A percentile compares a stretch with the other conserved stretches of the same genome.
Evolutionary conservation across 371 early-diverging fungal species (phyloP).

Genomic region (Rhizomucor pusillus): DNA sequence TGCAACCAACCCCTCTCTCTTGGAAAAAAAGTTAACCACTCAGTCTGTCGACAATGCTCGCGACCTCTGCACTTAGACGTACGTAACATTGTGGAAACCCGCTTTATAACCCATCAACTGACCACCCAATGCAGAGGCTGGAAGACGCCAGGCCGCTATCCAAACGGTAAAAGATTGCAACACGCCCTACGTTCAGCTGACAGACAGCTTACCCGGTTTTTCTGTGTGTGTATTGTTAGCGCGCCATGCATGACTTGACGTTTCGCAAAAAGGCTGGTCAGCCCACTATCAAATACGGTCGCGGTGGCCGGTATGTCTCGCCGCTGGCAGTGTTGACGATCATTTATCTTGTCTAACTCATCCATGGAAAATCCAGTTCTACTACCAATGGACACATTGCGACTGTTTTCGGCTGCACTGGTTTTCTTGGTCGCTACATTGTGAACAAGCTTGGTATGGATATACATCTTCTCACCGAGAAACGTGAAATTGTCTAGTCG

Average conservation of each 20-base stretch:
- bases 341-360: neutral
- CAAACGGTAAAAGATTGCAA: slow-evolving; percentile 23
- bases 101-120: neutral
- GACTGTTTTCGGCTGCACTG: slow-evolving; percentile 96
- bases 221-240: slow-evolving; percentile 37
- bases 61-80: slow-evolving; percentile 24
- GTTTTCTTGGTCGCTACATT: slow-evolving; percentile 94
- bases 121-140: slow-evolving; percentile 23
- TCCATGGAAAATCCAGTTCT: slow-evolving; percentile 39
- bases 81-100: neutral
- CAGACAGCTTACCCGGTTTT: neutral
- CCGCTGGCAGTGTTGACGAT: too few species aligned
- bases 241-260: slow-evolving; percentile 65
- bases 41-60: slow-evolving; percentile 16
- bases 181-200: neutral
- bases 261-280: slow-evolving; percentile 70
- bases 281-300: slow-evolving; percentile 64
- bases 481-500: neutral
- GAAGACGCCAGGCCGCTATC: slow-evolving; percentile 22
- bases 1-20: neutral
- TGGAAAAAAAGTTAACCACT: neutral
- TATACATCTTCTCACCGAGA: neutral
- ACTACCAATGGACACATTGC: slow-evolving; percentile 82
- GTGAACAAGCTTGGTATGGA: slow-evolving; percentile 81
- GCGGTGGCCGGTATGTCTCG: slow-evolving; percentile 64